A percentile compares a stretch with the other conserved stretches of the same genome.
Evolutionary conservation across 2,329 filamentous ascomycete species (phyloP).

Genomic region (Aspergillus neoniger): DNA sequence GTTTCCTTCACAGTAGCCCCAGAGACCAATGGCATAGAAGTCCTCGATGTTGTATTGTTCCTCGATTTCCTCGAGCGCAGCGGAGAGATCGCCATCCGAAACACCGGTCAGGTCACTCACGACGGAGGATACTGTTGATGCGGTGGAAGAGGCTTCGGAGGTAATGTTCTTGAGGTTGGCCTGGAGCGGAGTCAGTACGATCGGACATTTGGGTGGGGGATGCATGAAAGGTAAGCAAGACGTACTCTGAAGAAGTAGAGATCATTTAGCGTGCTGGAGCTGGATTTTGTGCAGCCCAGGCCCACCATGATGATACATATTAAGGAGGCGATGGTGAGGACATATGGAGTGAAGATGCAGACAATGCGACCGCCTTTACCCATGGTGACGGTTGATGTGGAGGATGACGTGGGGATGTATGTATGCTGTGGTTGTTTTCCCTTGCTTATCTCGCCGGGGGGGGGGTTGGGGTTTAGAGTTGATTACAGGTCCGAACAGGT

Average conservation of each 20-base stretch:
- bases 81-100: conserved; percentile 40
- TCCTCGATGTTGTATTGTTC: conserved; percentile 64
- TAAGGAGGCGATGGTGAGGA: conserved; percentile 75
- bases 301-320: conserved; percentile 65
- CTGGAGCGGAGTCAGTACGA: conserved; percentile 28
- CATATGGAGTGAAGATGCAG: conserved; percentile 86
- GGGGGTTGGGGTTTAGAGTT: too few species aligned
- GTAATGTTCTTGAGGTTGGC: conserved; percentile 65
- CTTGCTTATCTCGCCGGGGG: not conserved
- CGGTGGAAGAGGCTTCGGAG: conserved; percentile 29
- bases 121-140: conserved; percentile 36
- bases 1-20: conserved; percentile 77
- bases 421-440: not conserved
- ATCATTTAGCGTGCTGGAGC: conserved; percentile 48
- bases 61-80: conserved; percentile 41
- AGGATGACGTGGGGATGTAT: not conserved
- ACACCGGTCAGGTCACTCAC: conserved; percentile 37
- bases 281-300: conserved; percentile 57
- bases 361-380: conserved; percentile 74
- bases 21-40: conserved; percentile 79
- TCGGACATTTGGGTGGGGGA: conserved; percentile 1
- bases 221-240: not conserved
- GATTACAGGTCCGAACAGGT: not conserved
- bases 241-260: conserved; percentile 59
- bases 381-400: conserved; percentile 49